These are phyloP conservation scores for Apiotrichum sp. DNA, from an alignment of 1,284 basidiomycete species.

Conservation along the genomic window DNA sequence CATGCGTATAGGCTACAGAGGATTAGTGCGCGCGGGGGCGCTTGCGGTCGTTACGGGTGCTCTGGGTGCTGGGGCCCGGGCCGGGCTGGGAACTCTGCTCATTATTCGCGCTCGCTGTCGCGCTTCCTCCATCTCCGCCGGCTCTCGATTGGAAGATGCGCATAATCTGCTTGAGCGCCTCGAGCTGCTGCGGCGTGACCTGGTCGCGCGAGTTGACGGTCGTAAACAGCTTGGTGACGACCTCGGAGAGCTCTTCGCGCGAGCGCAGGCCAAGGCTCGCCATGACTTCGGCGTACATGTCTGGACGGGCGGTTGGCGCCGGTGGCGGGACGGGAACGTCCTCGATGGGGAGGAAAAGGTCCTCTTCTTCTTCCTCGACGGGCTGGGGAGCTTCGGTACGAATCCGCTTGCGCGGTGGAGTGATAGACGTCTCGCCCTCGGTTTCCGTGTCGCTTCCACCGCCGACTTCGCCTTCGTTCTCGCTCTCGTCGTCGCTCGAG, in stretches of 20 bases:
- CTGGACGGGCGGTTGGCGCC: conserved; percentile 2
- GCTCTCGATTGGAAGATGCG: conserved; percentile 9
- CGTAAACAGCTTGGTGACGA: conserved; percentile 11
- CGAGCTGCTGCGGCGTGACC: conserved; percentile 11
- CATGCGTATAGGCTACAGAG: too few relatives aligned
- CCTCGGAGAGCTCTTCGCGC: conserved; percentile 10
- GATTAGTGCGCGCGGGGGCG: too few relatives aligned
- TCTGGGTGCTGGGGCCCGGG: too few relatives aligned
- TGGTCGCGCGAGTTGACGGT: conserved; percentile 8
- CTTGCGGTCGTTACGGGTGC: too few relatives aligned
- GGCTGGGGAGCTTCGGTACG: background rate
- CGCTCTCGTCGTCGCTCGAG: conserved; percentile 11
- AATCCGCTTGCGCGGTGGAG: background rate
- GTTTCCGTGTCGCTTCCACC: background rate
- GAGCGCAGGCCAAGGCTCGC: conserved; percentile 11
- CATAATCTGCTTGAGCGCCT: conserved; percentile 14
- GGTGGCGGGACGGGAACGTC: conserved; percentile 26
- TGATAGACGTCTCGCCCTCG: conserved; percentile 1
- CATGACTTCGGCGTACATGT: conserved; percentile 17
- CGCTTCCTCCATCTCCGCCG: background rate
- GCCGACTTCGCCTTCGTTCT: conserved; percentile 1
- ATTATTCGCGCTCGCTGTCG: too few relatives aligned
- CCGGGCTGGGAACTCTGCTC: too few relatives aligned
- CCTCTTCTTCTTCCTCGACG: conserved; percentile 50
- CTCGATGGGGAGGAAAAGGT: conserved; percentile 35